A percentile compares a stretch with the other conserved stretches of the same genome.
phyloP scores from a whole-genome alignment of 2,329 filamentous ascomycete species.

The Trematosphaeria pertusa region DNA sequence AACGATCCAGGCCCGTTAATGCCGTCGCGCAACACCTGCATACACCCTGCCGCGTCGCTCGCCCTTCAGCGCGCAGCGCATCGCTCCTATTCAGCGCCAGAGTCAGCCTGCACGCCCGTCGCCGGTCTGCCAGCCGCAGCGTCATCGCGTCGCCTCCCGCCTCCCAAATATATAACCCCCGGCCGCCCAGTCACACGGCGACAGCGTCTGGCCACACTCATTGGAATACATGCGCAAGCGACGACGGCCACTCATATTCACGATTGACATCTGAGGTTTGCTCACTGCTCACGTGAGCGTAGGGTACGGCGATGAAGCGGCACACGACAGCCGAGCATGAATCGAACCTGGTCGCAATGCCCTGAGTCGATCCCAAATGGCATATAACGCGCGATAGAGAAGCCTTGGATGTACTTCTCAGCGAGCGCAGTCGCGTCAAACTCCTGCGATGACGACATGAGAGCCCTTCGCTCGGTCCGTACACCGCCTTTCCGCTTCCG shows the following conservation, averaged over 20 bases:
- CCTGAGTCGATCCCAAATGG: no score
- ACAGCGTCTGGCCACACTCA: no score
- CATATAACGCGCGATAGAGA: no score
- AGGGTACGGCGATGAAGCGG: neutral
- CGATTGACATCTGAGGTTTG: neutral
- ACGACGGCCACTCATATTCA: neutral
- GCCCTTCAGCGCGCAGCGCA: neutral
- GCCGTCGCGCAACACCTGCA: conserved; percentile 23
- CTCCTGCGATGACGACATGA: no score
- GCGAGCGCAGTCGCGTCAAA: no score
- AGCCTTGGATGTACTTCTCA: no score
- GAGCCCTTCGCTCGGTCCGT: no score
- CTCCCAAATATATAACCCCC: neutral
- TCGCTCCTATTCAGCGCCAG: neutral
- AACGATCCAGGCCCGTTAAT: conserved; percentile 6
- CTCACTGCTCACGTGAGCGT: conserved; percentile 5
- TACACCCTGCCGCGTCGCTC: neutral
- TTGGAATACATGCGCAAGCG: neutral
- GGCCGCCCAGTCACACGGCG: conserved; percentile 3
- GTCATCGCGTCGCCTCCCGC: conserved; percentile 29
- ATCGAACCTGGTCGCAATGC: no score
- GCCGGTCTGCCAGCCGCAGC: conserved; percentile 28
- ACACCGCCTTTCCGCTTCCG: no score
- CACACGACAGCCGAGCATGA: neutral
- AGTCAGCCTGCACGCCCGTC: conserved; percentile 12